Percentiles rank a stretch among this genome's conserved stretches.
These are phyloP conservation scores for Sphaerulina musiva DNA, from an alignment of 2,329 filamentous ascomycete genomes.

Conservation along the genomic window DNA sequence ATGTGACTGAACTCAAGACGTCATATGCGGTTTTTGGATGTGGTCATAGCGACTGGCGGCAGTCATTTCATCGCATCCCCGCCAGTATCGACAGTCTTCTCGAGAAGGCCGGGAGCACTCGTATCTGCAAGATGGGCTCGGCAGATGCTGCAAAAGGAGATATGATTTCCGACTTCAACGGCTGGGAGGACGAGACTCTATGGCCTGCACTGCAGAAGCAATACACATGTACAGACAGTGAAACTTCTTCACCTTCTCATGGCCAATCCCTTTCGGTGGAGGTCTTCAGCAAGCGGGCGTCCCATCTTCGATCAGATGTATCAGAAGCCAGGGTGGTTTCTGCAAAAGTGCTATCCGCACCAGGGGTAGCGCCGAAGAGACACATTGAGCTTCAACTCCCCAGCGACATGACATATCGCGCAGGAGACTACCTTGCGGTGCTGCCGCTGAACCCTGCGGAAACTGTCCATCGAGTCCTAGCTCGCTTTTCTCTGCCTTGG, in stretches of 20 bases:
- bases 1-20: constrained; percentile 47
- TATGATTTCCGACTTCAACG: constrained; percentile 62
- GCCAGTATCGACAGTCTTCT: constrained; percentile 55
- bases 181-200: constrained; percentile 56
- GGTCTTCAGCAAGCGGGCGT: constrained; percentile 50
- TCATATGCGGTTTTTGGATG: constrained; percentile 66
- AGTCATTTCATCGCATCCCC: constrained; percentile 53
- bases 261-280: constrained; percentile 45
- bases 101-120: constrained; percentile 44
- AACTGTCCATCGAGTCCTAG: constrained; percentile 57
- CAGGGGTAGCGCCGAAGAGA: constrained; percentile 52
- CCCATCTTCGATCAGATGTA: constrained; percentile 57
- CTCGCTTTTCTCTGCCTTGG: constrained; percentile 60
- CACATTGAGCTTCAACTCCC: constrained; percentile 43
- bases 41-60: constrained; percentile 52
- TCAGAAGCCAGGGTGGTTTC: constrained; percentile 54
- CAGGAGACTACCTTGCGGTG: constrained; percentile 67
- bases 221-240: constrained; percentile 25
- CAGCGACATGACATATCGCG: constrained; percentile 53
- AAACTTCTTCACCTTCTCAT: constrained; percentile 12
- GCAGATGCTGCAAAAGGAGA: constrained; percentile 58
- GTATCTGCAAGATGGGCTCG: constrained; percentile 47
- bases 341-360: constrained; percentile 47
- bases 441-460: constrained; percentile 59
- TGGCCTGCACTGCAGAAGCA: constrained; percentile 47